A percentile compares a stretch with the other conserved stretches of the same genome.
Evolutionary conservation across 2,329 filamentous ascomycete species (phyloP).

Genomic region (Cytospora mali): DNA sequence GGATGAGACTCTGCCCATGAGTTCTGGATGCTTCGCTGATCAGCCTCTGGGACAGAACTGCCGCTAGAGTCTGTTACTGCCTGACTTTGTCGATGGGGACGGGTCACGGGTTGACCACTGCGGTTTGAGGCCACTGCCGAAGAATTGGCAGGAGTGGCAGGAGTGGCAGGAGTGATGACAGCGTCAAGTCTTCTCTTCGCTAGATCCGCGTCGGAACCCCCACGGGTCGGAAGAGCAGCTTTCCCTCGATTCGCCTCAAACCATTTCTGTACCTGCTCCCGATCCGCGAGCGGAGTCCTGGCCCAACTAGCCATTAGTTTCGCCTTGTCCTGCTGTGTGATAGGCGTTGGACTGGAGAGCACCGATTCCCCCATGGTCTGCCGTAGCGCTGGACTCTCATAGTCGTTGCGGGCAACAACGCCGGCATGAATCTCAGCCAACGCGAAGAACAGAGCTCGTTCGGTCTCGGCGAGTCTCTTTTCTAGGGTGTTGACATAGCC

Average conservation of each 20-base stretch:
- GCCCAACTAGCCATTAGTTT: slow-evolving; percentile 13
- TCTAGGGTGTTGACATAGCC: slow-evolving; percentile 30
- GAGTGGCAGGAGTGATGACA: background rate
- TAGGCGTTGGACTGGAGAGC: slow-evolving; percentile 5
- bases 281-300: background rate
- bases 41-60: background rate
- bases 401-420: slow-evolving; percentile 37
- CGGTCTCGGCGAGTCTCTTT: slow-evolving; percentile 30
- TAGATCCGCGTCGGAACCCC: background rate
- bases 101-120: background rate
- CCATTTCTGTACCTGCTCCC: slow-evolving; percentile 16
- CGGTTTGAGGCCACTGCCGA: background rate
- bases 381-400: slow-evolving; percentile 29
- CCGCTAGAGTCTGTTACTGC: background rate
- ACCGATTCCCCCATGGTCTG: slow-evolving; percentile 8
- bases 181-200: slow-evolving; percentile 7
- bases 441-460: slow-evolving; percentile 28
- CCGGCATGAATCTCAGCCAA: slow-evolving; percentile 31
- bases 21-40: background rate
- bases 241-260: slow-evolving; percentile 16
- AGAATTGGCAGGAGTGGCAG: background rate
- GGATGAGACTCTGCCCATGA: background rate
- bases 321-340: slow-evolving; percentile 24
- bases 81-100: background rate
- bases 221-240: background rate